These are phyloP conservation scores for Pseudogymnoascus pannorum DNA, from an alignment of 2,329 filamentous ascomycete species.

Conservation along the genomic window DNA sequence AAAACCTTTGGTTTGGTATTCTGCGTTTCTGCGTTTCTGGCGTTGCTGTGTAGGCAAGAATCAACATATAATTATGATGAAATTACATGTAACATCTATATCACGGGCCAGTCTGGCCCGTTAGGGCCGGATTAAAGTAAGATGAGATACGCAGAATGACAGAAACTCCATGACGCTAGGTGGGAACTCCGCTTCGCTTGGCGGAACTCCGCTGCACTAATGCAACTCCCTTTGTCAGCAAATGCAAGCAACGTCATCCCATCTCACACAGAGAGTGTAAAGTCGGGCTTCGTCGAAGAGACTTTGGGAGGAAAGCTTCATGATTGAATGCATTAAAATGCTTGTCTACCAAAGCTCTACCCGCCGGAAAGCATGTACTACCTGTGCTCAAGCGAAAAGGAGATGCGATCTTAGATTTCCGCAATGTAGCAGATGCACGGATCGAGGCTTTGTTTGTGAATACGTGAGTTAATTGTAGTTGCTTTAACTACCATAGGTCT, in stretches of 20 bases:
- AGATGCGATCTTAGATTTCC: conserved; percentile 22
- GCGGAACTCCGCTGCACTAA: neutral
- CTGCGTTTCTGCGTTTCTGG: no score
- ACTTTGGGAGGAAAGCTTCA: neutral
- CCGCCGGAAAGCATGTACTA: conserved; percentile 18
- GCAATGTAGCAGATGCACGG: conserved; percentile 18
- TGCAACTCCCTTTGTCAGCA: neutral
- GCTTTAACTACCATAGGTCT: neutral
- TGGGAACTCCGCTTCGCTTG: neutral
- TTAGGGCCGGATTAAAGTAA: neutral
- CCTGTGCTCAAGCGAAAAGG: conserved; percentile 21
- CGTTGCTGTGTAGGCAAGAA: no score
- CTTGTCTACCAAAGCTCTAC: conserved; percentile 11
- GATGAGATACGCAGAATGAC: neutral
- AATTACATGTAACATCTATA: no score
- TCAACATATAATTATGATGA: no score
- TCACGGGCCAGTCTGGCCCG: no score
- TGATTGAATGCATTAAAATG: neutral
- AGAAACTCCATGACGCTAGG: neutral
- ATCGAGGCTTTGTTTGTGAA: conserved; percentile 14
- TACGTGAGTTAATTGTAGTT: conserved; percentile 17
- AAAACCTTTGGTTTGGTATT: no score
- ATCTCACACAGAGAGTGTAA: neutral
- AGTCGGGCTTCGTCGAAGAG: neutral
- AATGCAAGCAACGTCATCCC: neutral